These are phyloP conservation scores for Cercospora zeina DNA, from an alignment of 2,329 filamentous ascomycete genomes.

Conservation along the genomic window DNA sequence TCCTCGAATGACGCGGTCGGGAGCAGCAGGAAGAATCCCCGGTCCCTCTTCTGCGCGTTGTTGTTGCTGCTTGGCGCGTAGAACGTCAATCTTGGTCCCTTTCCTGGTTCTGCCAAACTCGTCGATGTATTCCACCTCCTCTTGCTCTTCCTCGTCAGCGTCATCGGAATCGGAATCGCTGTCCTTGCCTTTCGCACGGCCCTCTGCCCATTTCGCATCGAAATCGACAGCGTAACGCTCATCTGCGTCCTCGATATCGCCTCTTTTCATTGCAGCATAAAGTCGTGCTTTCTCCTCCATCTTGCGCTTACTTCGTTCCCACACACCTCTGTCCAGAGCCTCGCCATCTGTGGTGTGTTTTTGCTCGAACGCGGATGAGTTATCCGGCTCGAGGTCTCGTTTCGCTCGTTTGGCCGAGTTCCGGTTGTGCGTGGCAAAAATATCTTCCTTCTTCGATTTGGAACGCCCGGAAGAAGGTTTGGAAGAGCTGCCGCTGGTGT, in stretches of 20 bases:
- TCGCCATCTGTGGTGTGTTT: constrained; percentile 65
- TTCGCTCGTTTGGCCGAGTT: constrained; percentile 63
- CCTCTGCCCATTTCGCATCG: constrained; percentile 89
- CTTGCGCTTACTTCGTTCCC: constrained; percentile 69
- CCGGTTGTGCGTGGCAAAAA: constrained; percentile 68
- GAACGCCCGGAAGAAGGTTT: constrained; percentile 50
- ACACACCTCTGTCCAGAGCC: constrained; percentile 56
- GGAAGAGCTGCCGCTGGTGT: constrained; percentile 47
- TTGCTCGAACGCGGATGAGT: constrained; percentile 60
- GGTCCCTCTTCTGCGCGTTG: constrained; percentile 64
- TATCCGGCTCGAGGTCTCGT: constrained; percentile 57
- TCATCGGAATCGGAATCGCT: constrained; percentile 47
- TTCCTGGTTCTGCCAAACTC: constrained; percentile 84
- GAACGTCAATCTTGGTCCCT: constrained; percentile 70
- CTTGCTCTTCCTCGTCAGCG: constrained; percentile 46
- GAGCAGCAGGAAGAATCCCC: constrained; percentile 66
- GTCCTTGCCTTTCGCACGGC: constrained; percentile 45
- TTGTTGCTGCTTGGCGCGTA: constrained; percentile 59
- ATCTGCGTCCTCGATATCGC: constrained; percentile 67
- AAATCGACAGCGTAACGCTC: constrained; percentile 80
- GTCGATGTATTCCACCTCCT: constrained; percentile 83
- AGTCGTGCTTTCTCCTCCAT: constrained; percentile 88
- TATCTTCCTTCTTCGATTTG: constrained; percentile 64
- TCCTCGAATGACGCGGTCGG: constrained; percentile 75
- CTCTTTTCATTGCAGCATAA: constrained; percentile 86